Conservation (phyloP, 2,329 filamentous ascomycete species). For the Nothophoma quercina region DNA sequence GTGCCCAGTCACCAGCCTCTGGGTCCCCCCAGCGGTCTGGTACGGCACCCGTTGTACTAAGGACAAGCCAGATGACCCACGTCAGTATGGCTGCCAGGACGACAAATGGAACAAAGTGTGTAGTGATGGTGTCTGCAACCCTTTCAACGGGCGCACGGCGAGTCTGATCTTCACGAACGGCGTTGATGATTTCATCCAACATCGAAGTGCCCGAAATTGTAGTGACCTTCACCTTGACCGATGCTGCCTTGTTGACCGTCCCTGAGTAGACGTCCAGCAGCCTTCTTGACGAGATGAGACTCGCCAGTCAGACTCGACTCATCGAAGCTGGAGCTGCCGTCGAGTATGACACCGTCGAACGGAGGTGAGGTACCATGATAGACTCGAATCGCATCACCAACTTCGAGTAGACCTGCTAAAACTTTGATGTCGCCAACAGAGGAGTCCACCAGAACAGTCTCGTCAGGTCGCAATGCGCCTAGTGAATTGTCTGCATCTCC, state of each 20-base stretch:
- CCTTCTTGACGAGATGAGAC: slow-evolving; percentile 71
- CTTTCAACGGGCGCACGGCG: slow-evolving; percentile 78
- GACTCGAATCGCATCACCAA: slow-evolving; percentile 68
- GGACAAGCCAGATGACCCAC: slow-evolving; percentile 74
- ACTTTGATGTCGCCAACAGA: slow-evolving; percentile 56
- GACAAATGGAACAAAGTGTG: slow-evolving; percentile 79
- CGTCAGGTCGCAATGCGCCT: slow-evolving; percentile 77
- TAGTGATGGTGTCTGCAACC: slow-evolving; percentile 74
- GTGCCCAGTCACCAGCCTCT: slow-evolving; percentile 68
- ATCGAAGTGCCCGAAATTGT: slow-evolving; percentile 73
- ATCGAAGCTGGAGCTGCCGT: slow-evolving; percentile 73
- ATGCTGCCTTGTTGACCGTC: slow-evolving; percentile 74
- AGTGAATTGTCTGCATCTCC: slow-evolving; percentile 85
- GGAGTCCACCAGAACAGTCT: slow-evolving; percentile 72
- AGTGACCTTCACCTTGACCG: slow-evolving; percentile 69
- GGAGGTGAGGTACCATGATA: slow-evolving; percentile 83
- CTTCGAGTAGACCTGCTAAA: slow-evolving; percentile 69
- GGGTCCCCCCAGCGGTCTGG: slow-evolving; percentile 63
- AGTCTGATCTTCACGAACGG: slow-evolving; percentile 79
- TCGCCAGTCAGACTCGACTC: slow-evolving; percentile 90
- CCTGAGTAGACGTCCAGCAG: slow-evolving; percentile 71
- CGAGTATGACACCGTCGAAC: slow-evolving; percentile 73
- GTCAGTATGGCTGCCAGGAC: slow-evolving; percentile 73
- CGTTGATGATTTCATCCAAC: slow-evolving; percentile 80
- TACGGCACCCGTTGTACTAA: slow-evolving; percentile 67